Evolutionary conservation across 1,284 basidiomycete species (phyloP), one percentile per base, ranked within the genome.

Genomic region (Tilletia indica): DNA sequence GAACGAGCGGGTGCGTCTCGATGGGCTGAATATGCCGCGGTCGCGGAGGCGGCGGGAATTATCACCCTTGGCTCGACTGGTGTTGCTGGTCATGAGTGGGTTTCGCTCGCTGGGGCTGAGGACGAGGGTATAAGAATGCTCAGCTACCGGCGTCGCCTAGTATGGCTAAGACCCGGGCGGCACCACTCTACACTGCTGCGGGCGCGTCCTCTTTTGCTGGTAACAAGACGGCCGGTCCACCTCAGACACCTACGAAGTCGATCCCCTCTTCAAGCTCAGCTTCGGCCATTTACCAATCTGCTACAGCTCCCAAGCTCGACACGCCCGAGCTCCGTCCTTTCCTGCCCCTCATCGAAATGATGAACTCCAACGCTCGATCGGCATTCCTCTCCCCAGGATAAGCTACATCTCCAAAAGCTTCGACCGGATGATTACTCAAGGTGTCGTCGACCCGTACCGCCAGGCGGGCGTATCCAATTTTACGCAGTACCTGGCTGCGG

Each of bases 1-100:
- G 70, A 78, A 16, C 72, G 73, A 8, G 78, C 78, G 4, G 78
- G 77, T 31, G 80, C 80, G 6, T 68, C 71, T 31, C 70, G 75
- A 16, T 81, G 78, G 78, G 73, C 73, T 5, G 80, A 81, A 21
- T 81, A 77, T 58, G 76, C 74, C 9, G 77, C 76, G 25, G 77
- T 80, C 6, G 80, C 80, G 3, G 76, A 78, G 66, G 78, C 79
- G 4, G 77, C 78, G 2, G 80, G 76, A 3, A 76, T 79, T 61
- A 73, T 81, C 11, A 73, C 58, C 12, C 75, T 81, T 14, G 80
- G 80, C 14, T 71, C 71, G 19, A 72, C 71, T 2, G 73, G 74
- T 3, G 58, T 69, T 38, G 6, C 78, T 14, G 80, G 80, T 16
- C 69, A 64, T 9, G 80, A 81, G 63, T 81, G 78, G 80, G 75